Conservation (phyloP, 2,329 filamentous ascomycete species). For the Fusarium chaquense region DNA sequence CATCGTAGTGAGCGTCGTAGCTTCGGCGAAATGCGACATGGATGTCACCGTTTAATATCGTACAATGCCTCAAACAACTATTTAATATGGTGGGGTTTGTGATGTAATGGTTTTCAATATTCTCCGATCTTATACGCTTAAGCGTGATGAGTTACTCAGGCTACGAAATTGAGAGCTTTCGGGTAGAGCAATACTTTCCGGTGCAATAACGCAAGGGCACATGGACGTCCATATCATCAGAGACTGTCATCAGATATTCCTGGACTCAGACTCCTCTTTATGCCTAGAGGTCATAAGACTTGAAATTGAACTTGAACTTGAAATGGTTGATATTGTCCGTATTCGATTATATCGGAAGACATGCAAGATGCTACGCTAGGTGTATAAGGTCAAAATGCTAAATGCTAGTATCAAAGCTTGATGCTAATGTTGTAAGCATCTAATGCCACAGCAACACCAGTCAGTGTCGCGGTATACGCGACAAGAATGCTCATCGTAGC, state of each 20-base stretch:
- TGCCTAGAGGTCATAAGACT: neutral
- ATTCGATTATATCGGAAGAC: neutral
- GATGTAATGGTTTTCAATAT: neutral
- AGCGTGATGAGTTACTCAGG: neutral
- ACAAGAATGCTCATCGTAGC: constrained; percentile 80
- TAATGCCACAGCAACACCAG: constrained; percentile 74
- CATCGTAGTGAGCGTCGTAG: neutral
- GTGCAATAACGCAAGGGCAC: neutral
- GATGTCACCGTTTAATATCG: neutral
- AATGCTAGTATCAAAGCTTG: constrained; percentile 65
- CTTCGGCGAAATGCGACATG: neutral
- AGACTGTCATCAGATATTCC: neutral
- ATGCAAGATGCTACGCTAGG: neutral
- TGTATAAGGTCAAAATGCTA: constrained; percentile 6
- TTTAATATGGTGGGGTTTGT: neutral
- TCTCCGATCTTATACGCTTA: neutral
- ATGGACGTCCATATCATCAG: neutral
- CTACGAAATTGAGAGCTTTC: neutral
- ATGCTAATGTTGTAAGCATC: constrained; percentile 76
- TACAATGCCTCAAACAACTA: neutral
- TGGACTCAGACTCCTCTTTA: neutral
- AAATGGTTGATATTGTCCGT: neutral
- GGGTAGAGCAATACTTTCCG: neutral
- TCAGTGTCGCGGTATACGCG: constrained; percentile 76
- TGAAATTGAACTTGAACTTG: no score